These are phyloP conservation scores for Vinca minor DNA, from an alignment of 257 asterid genomes.

Conservation along the genomic window DNA sequence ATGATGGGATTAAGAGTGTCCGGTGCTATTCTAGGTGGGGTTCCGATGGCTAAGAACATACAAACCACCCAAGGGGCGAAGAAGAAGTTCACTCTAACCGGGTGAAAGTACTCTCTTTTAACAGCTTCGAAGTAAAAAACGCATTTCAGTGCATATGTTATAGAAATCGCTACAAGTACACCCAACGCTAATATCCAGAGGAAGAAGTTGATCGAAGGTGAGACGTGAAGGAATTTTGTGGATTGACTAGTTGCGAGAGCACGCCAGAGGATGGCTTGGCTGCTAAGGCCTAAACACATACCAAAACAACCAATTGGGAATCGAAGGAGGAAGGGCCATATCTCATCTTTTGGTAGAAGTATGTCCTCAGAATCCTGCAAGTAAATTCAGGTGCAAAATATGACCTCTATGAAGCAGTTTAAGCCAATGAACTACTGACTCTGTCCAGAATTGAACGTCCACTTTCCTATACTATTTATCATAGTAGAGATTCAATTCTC, in stretches of 20 bases:
- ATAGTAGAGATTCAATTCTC: too few relatives aligned
- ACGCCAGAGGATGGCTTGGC: constrained; percentile 84
- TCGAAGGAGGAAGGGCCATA: constrained; percentile 90
- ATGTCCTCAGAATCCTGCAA: constrained; percentile 81
- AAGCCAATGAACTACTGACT: too few relatives aligned
- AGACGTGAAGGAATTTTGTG: constrained; percentile 59
- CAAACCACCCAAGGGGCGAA: constrained; percentile 87
- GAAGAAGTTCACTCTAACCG: constrained; percentile 81
- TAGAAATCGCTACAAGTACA: constrained; percentile 44
- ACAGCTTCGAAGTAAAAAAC: constrained; percentile 78
- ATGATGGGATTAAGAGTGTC: constrained; percentile 47
- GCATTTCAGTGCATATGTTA: constrained; percentile 57
- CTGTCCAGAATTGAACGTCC: too few relatives aligned
- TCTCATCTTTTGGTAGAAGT: constrained; percentile 73
- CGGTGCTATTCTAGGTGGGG: constrained; percentile 34
- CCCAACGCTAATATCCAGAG: constrained; percentile 64
- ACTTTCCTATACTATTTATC: too few relatives aligned
- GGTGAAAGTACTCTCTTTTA: constrained; percentile 77
- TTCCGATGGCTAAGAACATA: constrained; percentile 89
- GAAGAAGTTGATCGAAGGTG: constrained; percentile 53
- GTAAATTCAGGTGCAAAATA: too few relatives aligned
- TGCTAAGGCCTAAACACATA: constrained; percentile 81
- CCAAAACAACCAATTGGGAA: constrained; percentile 94
- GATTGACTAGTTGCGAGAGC: constrained; percentile 55
- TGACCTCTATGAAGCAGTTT: too few relatives aligned